phyloP scores from a whole-genome alignment of 306 rosid genomes.

The Cucurbita ficifolia region DNA sequence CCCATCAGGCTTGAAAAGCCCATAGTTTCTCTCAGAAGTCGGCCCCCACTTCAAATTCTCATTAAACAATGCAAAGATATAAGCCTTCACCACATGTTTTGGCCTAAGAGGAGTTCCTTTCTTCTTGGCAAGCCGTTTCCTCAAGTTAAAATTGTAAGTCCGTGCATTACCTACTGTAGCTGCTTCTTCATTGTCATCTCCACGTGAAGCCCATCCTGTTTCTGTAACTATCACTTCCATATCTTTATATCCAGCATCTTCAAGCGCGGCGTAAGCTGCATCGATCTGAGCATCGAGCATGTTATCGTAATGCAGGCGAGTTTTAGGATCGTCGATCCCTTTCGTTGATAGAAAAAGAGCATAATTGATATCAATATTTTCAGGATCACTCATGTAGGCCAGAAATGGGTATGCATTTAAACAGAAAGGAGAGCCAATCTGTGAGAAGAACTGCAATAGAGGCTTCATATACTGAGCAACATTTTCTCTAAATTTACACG shows the following conservation, averaged over 20 bases:
- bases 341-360: conserved; percentile 62
- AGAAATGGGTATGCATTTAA: conserved; percentile 79
- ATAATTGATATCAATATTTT: conserved; percentile 61
- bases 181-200: conserved; percentile 51
- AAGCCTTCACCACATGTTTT: conserved; percentile 54
- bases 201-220: conserved; percentile 89
- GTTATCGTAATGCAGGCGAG: conserved; percentile 65
- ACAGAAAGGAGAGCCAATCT: conserved; percentile 80
- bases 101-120: conserved; percentile 94
- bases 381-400: conserved; percentile 46
- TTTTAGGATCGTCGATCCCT: conserved; percentile 53
- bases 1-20: conserved; percentile 84
- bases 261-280: conserved; percentile 77
- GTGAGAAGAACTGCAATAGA: conserved; percentile 63
- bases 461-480: conserved; percentile 74
- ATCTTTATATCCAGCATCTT: conserved; percentile 51
- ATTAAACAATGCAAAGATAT: conserved; percentile 67
- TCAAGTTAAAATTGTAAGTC: conserved; percentile 69
- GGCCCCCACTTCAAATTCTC: conserved; percentile 56
- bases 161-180: conserved; percentile 60
- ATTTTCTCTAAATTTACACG: conserved; percentile 46
- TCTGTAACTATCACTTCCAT: conserved; percentile 84
- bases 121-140: conserved; percentile 76
- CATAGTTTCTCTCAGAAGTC: conserved; percentile 70
- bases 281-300: conserved; percentile 97